Percentiles rank a stretch among this genome's conserved stretches.
phyloP scores from a whole-genome alignment of 805 yeast species.

The Ogataea parapolymorpha region DNA sequence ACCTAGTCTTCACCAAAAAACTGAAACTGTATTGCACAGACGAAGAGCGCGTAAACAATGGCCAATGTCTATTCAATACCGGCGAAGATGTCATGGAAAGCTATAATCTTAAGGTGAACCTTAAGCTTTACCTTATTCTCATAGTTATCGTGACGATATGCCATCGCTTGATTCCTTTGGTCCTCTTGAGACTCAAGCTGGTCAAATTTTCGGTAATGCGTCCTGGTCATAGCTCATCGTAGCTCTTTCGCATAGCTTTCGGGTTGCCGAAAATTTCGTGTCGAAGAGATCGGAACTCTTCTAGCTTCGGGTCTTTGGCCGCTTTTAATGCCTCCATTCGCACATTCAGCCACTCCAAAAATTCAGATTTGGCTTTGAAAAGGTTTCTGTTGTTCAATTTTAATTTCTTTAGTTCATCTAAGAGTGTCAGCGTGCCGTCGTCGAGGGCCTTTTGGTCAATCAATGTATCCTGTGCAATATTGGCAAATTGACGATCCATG shows the following conservation, averaged over 20 bases:
- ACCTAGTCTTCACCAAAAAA: constrained; percentile 51
- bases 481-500: constrained; percentile 35
- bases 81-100: constrained; percentile 56
- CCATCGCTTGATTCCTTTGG: constrained; percentile 41
- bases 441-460: constrained; percentile 15
- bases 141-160: constrained; percentile 38
- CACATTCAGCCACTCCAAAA: constrained; percentile 61
- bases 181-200: constrained; percentile 23
- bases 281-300: constrained; percentile 36
- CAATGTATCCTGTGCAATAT: constrained; percentile 36
- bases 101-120: constrained; percentile 42
- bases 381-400: constrained; percentile 29
- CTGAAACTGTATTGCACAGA: constrained; percentile 48
- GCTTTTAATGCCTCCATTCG: constrained; percentile 35
- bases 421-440: constrained; percentile 40
- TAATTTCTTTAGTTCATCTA: constrained; percentile 37
- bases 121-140: constrained; percentile 37
- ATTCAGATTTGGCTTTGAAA: constrained; percentile 38
- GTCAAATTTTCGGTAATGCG: constrained; percentile 18
- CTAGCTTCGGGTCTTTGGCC: constrained; percentile 26
- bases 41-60: constrained; percentile 28
- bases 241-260: constrained; percentile 60
- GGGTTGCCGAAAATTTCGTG: constrained; percentile 79
- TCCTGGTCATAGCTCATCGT: constrained; percentile 43
- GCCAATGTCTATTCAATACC: constrained; percentile 44